Conservation (phyloP, 2,329 filamentous ascomycete genomes). For the Calonectria multiphialidica region DNA sequence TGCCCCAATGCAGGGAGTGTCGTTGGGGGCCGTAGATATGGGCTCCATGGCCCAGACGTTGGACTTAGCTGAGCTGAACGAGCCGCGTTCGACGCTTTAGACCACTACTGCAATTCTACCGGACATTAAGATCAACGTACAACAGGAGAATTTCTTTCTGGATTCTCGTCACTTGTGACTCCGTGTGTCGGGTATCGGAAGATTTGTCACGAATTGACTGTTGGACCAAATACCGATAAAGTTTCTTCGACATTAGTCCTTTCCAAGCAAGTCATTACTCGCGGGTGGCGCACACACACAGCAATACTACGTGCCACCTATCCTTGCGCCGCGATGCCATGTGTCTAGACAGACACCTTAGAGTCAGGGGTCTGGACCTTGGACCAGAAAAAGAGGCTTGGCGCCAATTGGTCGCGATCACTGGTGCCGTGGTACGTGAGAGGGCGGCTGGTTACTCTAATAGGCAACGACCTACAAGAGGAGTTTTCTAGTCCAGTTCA, state of each 20-base stretch:
- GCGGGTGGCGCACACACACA: not conserved
- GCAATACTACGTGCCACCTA: not conserved
- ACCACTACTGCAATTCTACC: not conserved
- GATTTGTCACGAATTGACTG: not conserved
- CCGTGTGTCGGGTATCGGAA: not conserved
- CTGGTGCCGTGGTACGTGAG: constrained; percentile 13
- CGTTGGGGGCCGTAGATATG: not conserved
- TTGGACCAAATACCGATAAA: not conserved
- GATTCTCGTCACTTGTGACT: not conserved
- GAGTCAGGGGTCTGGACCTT: not conserved
- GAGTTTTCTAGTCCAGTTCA: not conserved
- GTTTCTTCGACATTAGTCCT: not conserved
- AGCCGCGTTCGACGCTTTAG: not conserved
- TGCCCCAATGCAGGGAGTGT: not conserved
- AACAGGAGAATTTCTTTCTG: not conserved
- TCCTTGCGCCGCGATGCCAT: not conserved
- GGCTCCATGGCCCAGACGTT: not conserved
- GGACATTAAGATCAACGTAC: not conserved
- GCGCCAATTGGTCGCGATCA: constrained; percentile 26
- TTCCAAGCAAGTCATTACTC: not conserved
- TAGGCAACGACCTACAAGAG: constrained; percentile 14
- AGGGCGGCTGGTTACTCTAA: constrained; percentile 4
- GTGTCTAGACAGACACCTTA: not conserved
- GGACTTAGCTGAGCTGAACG: not conserved
- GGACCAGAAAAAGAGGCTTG: constrained; percentile 17